phyloP scores from a whole-genome alignment of 83 land plant genomes.

The Picea abies region DNA sequence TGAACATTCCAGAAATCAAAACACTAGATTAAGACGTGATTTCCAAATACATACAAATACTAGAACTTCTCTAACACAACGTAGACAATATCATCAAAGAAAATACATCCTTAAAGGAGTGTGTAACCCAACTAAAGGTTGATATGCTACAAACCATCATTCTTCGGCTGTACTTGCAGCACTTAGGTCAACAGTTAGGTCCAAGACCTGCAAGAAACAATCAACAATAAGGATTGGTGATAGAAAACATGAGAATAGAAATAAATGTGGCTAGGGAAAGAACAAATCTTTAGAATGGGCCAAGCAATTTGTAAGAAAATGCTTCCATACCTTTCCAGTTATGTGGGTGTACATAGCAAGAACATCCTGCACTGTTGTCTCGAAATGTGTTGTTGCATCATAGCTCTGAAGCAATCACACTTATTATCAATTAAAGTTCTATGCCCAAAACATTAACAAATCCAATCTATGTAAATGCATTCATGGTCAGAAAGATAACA shows the following conservation, averaged over 20 bases:
- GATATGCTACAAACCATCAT: constrained; percentile 9
- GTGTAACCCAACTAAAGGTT: background rate
- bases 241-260: background rate
- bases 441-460: too few species aligned
- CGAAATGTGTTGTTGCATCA: constrained; percentile 90
- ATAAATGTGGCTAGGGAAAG: background rate
- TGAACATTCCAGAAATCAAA: too few species aligned
- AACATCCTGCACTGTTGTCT: constrained; percentile 79
- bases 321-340: constrained; percentile 69
- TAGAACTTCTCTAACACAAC: too few species aligned
- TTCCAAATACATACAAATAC: too few species aligned
- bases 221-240: background rate
- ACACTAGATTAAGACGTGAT: too few species aligned
- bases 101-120: too few species aligned
- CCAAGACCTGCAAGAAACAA: constrained; percentile 20
- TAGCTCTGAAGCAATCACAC: constrained; percentile 63
- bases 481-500: background rate
- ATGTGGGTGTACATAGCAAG: too few species aligned
- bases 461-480: too few species aligned
- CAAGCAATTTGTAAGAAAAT: background rate
- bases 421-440: too few species aligned
- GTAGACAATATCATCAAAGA: too few species aligned
- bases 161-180: constrained; percentile 87
- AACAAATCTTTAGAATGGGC: background rate
- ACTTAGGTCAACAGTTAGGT: constrained; percentile 75